Percentiles rank a stretch among this genome's conserved stretches.
Conservation (phyloP, 2,329 filamentous ascomycete genomes). For the Xylariaceae sp. region DNA sequence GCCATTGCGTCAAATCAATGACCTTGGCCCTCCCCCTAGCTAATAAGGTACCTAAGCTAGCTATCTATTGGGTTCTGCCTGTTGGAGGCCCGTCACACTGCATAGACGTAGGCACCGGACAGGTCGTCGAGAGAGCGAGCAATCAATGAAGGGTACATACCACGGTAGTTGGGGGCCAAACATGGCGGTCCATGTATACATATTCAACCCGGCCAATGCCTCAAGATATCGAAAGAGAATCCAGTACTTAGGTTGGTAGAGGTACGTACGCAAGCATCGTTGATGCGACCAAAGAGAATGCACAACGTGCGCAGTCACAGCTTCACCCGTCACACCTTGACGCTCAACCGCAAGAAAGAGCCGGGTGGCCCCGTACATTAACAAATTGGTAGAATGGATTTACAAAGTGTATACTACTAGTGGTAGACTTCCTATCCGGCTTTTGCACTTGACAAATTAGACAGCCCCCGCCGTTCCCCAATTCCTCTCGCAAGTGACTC, state of each 20-base stretch:
- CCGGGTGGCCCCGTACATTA: conserved; percentile 20
- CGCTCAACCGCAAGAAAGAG: too few relatives aligned
- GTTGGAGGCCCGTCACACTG: conserved; percentile 1
- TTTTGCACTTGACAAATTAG: conserved; percentile 18
- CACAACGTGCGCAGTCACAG: too few relatives aligned
- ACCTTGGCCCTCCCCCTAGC: neutral
- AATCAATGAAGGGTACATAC: neutral
- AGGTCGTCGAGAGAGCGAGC: too few relatives aligned
- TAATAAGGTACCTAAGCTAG: too few relatives aligned
- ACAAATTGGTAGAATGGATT: conserved; percentile 25
- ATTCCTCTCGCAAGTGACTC: conserved; percentile 13
- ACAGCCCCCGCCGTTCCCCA: conserved; percentile 14
- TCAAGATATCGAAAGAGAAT: too few relatives aligned
- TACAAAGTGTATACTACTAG: conserved; percentile 28
- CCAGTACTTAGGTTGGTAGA: too few relatives aligned
- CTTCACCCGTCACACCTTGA: too few relatives aligned
- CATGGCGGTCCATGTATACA: too few relatives aligned
- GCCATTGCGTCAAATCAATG: neutral
- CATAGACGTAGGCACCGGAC: neutral
- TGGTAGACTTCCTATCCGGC: conserved; percentile 21
- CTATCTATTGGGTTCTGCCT: neutral
- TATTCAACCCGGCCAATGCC: too few relatives aligned
- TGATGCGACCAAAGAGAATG: too few relatives aligned
- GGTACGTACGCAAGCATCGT: too few relatives aligned
- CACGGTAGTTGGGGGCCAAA: too few relatives aligned